Evolutionary conservation across 2,329 filamentous ascomycete genomes (phyloP).

Genomic region (Neofusicoccum laricinum): DNA sequence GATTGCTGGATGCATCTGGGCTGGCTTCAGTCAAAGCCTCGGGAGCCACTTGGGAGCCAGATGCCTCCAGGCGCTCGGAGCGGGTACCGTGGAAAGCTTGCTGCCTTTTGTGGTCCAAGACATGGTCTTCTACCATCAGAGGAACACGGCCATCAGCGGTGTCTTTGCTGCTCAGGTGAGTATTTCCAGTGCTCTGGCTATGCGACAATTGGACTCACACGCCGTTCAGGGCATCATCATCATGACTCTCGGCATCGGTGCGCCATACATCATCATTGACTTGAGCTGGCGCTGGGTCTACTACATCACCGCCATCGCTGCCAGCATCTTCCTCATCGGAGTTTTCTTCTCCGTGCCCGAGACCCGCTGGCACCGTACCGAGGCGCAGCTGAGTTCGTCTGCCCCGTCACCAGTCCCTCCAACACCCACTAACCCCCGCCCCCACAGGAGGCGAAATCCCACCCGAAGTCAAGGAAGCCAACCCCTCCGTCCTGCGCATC

Average conservation of each 20-base stretch:
- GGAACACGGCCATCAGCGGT: conserved; percentile 28
- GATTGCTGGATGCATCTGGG: conserved; percentile 27
- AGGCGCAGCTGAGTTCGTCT: conserved; percentile 18
- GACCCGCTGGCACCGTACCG: conserved; percentile 26
- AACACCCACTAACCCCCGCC: neutral
- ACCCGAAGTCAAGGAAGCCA: conserved; percentile 6
- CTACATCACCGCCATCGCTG: conserved; percentile 25
- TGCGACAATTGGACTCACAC: neutral
- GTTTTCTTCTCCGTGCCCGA: conserved; percentile 28
- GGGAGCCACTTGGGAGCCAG: conserved; percentile 26
- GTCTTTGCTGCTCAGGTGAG: conserved; percentile 27
- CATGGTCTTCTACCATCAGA: conserved; percentile 28
- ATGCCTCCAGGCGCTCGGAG: conserved; percentile 28
- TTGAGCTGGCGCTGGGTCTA: conserved; percentile 30
- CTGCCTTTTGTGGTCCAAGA: conserved; percentile 31
- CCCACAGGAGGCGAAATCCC: conserved; percentile 16
- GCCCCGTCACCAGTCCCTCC: neutral
- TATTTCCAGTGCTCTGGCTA: neutral
- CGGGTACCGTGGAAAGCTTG: conserved; percentile 30
- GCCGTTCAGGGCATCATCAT: conserved; percentile 23
- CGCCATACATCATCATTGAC: conserved; percentile 27
- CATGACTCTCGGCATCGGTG: conserved; percentile 26
- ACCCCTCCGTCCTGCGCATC: neutral
- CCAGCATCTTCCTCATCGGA: conserved; percentile 24
- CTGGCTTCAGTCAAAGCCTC: conserved; percentile 25